phyloP scores from a whole-genome alignment of 768 basidiomycete species.

The Nidularia sp. region DNA sequence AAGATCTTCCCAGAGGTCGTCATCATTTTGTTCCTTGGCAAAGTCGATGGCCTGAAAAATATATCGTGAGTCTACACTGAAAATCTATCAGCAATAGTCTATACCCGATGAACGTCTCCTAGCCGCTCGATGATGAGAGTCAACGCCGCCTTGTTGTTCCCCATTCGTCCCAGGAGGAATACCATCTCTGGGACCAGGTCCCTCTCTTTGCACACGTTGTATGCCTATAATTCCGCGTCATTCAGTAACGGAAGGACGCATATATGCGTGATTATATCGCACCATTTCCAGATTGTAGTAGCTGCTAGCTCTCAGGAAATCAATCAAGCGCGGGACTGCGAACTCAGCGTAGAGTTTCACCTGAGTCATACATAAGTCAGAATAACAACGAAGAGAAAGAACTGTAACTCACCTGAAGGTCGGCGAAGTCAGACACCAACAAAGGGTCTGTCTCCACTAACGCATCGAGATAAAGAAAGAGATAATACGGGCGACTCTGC shows the following conservation, averaged over 20 bases:
- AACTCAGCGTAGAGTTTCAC: constrained; percentile 92
- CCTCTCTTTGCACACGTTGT: constrained; percentile 75
- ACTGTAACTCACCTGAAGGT: constrained; percentile 60
- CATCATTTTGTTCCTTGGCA: constrained; percentile 94
- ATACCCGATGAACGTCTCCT: constrained; percentile 89
- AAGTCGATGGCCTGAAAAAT: constrained; percentile 85
- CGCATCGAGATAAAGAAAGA: constrained; percentile 92
- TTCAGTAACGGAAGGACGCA: no score
- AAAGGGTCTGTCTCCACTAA: constrained; percentile 84
- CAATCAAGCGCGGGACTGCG: constrained; percentile 73
- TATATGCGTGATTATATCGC: no score
- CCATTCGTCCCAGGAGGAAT: constrained; percentile 95
- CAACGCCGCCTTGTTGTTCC: constrained; percentile 93
- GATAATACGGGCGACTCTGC: constrained; percentile 66
- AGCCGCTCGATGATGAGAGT: constrained; percentile 93
- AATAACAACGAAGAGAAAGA: neutral
- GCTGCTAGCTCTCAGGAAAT: constrained; percentile 87
- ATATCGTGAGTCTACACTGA: neutral
- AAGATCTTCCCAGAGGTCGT: constrained; percentile 97
- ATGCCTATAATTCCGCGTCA: no score
- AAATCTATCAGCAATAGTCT: constrained; percentile 14
- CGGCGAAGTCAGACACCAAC: constrained; percentile 76
- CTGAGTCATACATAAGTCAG: constrained; percentile 25
- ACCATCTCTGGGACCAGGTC: constrained; percentile 97
- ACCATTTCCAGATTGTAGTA: constrained; percentile 89